A percentile compares a stretch with the other conserved stretches of the same genome.
These are phyloP conservation scores for Macroventuria anomochaeta DNA, from an alignment of 2,329 filamentous ascomycete genomes.

Conservation along the genomic window DNA sequence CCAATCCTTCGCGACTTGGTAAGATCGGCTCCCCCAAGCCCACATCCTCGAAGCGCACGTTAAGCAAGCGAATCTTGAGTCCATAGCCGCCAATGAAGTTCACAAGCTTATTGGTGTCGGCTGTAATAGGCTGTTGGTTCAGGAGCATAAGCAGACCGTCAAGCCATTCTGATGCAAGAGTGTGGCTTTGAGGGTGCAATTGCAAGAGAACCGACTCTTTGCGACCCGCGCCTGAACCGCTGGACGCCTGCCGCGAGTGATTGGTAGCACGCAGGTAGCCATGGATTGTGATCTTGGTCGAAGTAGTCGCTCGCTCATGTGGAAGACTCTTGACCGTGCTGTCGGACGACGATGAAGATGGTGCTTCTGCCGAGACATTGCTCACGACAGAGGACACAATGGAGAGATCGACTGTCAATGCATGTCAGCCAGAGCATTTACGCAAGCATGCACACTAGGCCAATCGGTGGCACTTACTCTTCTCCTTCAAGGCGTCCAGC, in stretches of 20 bases:
- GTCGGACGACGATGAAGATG: constrained; percentile 57
- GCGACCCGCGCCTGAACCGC: constrained; percentile 40
- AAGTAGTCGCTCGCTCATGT: constrained; percentile 49
- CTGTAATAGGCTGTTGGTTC: constrained; percentile 94
- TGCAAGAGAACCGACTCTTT: constrained; percentile 79
- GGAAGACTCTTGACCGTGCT: constrained; percentile 52
- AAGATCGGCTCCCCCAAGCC: constrained; percentile 72
- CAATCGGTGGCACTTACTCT: constrained; percentile 58
- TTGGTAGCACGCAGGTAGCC: constrained; percentile 62
- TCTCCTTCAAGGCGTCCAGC: constrained; percentile 76
- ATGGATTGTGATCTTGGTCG: constrained; percentile 91
- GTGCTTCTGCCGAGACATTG: constrained; percentile 75
- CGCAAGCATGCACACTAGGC: constrained; percentile 18
- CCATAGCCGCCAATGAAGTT: constrained; percentile 88
- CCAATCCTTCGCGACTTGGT: constrained; percentile 81
- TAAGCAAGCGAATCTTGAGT: constrained; percentile 88
- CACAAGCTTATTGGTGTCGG: constrained; percentile 90
- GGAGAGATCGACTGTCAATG: constrained; percentile 72
- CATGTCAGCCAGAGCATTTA: constrained; percentile 39
- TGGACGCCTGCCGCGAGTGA: constrained; percentile 38
- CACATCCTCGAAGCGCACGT: constrained; percentile 85
- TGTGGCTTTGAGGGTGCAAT: constrained; percentile 81
- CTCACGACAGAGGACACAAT: constrained; percentile 92
- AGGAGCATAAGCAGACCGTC: constrained; percentile 94
- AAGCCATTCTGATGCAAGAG: constrained; percentile 91